Conservation (phyloP, 345 rosid genomes). For the Acer negundo region DNA sequence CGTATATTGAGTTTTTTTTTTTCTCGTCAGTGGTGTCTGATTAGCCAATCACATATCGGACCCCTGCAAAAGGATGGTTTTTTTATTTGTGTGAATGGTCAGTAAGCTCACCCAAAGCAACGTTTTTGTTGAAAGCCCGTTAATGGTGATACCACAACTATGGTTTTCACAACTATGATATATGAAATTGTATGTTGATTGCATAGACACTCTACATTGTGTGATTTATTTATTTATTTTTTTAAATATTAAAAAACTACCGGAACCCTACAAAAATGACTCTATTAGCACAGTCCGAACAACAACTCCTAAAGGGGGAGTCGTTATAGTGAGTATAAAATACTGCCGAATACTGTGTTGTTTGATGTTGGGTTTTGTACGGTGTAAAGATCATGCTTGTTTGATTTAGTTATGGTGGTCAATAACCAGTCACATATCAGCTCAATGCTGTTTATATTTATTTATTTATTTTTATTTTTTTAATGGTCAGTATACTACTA, state of each 20-base stretch:
- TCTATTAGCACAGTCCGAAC: no score
- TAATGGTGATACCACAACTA: constrained; percentile 20
- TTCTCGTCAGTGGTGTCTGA: constrained; percentile 34
- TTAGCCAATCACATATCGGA: constrained; percentile 50
- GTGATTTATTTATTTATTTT: no score
- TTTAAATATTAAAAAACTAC: no score
- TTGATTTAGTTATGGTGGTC: constrained; percentile 26
- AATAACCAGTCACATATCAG: constrained; percentile 43
- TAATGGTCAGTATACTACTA: constrained; percentile 53
- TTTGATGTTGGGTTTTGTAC: neutral
- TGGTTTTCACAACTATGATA: constrained; percentile 36
- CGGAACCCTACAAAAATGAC: no score
- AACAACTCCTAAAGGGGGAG: no score
- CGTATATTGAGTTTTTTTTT: neutral
- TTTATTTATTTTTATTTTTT: no score
- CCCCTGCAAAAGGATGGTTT: constrained; percentile 15
- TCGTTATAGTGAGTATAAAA: neutral
- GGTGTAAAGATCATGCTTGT: neutral
- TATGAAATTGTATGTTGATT: no score
- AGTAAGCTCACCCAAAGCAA: constrained; percentile 52
- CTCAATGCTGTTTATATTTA: constrained; percentile 23
- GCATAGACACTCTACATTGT: no score
- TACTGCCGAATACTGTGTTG: neutral
- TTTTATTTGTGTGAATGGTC: constrained; percentile 57
- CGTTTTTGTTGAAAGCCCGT: constrained; percentile 22